Conservation (phyloP, 768 basidiomycete species). For the Daedaleopsis nitida region DNA sequence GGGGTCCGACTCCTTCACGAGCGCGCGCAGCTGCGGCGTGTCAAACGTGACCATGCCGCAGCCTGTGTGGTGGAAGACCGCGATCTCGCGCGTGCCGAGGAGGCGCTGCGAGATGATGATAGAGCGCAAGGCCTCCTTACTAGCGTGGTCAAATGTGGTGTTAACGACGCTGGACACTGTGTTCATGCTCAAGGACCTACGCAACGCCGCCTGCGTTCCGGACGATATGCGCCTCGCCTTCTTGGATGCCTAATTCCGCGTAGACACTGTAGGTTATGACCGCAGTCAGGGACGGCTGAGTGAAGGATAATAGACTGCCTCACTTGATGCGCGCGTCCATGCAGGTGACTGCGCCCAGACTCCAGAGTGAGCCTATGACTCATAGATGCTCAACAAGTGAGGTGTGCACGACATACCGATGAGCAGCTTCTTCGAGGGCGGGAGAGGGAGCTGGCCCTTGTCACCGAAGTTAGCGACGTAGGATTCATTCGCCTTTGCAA, state of each 20-base stretch:
- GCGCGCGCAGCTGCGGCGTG: constrained; percentile 47
- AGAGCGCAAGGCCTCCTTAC: constrained; percentile 65
- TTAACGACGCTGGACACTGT: background rate
- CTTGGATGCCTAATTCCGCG: constrained; percentile 57
- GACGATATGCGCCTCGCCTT: constrained; percentile 74
- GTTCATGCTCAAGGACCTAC: constrained; percentile 38
- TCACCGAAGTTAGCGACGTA: constrained; percentile 51
- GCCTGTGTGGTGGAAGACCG: constrained; percentile 69
- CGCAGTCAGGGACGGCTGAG: constrained; percentile 4
- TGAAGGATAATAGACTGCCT: constrained; percentile 16
- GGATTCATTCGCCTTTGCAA: constrained; percentile 42
- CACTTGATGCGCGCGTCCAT: constrained; percentile 79
- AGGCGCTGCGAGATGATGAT: constrained; percentile 74
- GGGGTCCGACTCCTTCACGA: constrained; percentile 50
- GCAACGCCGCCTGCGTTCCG: constrained; percentile 72
- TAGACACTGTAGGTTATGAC: constrained; percentile 44
- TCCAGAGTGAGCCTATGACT: background rate
- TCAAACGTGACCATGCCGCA: constrained; percentile 75
- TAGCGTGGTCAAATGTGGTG: constrained; percentile 25
- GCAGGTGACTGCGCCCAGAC: constrained; percentile 51
- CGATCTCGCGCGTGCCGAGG: constrained; percentile 68
- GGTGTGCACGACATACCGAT: constrained; percentile 34
- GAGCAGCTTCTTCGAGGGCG: constrained; percentile 43
- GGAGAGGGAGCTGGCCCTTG: constrained; percentile 42
- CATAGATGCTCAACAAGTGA: background rate